Base-by-base conservation (phyloP, 1,284 basidiomycete species). In the Malassezia dermatis region DNA sequence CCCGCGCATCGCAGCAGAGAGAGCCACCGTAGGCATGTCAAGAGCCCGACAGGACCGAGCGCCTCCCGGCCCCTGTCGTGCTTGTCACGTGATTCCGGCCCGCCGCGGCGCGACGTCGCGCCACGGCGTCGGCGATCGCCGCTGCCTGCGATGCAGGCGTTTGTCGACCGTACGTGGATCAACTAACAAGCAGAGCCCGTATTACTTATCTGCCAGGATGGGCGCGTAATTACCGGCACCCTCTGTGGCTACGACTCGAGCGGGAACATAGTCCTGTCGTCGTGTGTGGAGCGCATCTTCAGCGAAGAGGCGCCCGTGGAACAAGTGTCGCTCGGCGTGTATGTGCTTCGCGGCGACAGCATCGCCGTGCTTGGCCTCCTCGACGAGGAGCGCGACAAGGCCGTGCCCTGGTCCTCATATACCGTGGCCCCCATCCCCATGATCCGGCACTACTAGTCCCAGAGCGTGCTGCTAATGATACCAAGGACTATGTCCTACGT, bases 301-400 rank as follows among this genome's bases (percentile, higher is more conserved):
- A 70, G 64, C 53, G 21, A 55, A 2, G 91, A 98, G 15, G 86
- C 87, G 69, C 86, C 86, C 21, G 89, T 95, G 28, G 89, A 96
- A 76, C 89, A 95, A 79, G 84, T 93, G 11, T 86, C 89, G 0
- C 79, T 98, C n/a, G 93, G 93, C 1, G 79, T 98, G 44, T 98
- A 98, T 76, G 83, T 99, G 63, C 86, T 98, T 67, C 88, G 95
- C 71, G 93, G 93, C 2, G 93, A 98, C 73, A 91, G 93, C 80
- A 90, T 94, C n/a, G 32, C 85, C 35, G 78, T 95, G 60, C 87
- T 98, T 35, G 93, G 88, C 43, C 89, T 94, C 75, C 72, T 96
- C 30, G 93, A 98, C 76, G 82, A 85, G 59, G 85, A 84, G 27
- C 79, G 86, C 59, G 93, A 98, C 76, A 79, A 82, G 46, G 79